Evolutionary conservation across 2,329 filamentous ascomycete genomes (phyloP).

Genomic region (Aspergillus fumigatiaffinis): DNA sequence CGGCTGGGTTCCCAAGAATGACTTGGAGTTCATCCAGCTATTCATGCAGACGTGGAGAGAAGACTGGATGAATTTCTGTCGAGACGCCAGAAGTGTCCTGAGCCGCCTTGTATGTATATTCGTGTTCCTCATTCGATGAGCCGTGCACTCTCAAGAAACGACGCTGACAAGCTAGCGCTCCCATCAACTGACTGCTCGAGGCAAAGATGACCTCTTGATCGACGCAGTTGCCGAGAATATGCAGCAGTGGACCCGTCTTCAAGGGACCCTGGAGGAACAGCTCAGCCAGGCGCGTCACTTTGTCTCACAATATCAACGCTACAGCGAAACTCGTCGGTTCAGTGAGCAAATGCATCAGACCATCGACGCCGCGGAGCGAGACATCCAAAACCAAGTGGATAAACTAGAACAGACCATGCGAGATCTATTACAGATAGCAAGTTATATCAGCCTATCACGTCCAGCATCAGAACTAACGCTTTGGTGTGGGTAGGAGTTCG

Average conservation of each 20-base stretch:
- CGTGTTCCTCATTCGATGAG: background rate
- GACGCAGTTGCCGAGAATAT: conserved; percentile 13
- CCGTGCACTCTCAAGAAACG: background rate
- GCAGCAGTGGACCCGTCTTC: conserved; percentile 13
- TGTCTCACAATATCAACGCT: conserved; percentile 11
- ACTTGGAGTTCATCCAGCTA: conserved; percentile 10
- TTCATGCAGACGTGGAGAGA: conserved; percentile 13
- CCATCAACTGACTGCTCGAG: conserved; percentile 10
- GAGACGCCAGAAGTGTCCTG: conserved; percentile 7
- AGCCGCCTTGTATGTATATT: conserved; percentile 8
- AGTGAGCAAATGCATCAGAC: conserved; percentile 10
- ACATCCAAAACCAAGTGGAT: conserved; percentile 11
- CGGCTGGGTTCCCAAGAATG: conserved; percentile 12
- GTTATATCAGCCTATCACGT: background rate
- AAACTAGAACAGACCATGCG: conserved; percentile 14
- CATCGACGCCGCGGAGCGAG: conserved; percentile 6
- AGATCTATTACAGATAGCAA: conserved; percentile 12
- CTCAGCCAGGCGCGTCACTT: conserved; percentile 10
- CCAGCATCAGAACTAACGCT: background rate
- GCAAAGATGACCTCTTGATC: conserved; percentile 11
- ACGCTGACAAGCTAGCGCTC: conserved; percentile 6
- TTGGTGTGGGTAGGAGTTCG: conserved; percentile 8
- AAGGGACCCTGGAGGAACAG: conserved; percentile 9
- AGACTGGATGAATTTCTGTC: conserved; percentile 13
- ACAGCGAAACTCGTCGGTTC: conserved; percentile 11